Conservation (phyloP, 495 filamentous ascomycete genomes). For the Astrothelium subdiscretum region DNA sequence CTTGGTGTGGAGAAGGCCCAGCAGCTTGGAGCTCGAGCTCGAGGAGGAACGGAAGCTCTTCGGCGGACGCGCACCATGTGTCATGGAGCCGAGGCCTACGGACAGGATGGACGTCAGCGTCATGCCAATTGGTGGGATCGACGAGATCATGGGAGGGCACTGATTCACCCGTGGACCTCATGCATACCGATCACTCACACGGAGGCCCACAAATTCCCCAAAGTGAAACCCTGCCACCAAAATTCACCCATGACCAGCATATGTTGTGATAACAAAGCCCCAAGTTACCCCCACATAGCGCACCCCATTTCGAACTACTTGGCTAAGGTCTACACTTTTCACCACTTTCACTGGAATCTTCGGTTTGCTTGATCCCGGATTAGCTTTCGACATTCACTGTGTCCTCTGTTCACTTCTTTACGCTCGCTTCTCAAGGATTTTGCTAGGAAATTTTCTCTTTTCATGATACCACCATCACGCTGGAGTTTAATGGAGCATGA, state of each 20-base stretch:
- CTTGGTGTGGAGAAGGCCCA: neutral
- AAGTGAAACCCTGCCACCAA: neutral
- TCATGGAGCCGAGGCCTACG: neutral
- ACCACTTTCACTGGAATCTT: neutral
- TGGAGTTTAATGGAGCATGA: slow-evolving; percentile 3
- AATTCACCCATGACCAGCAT: too few relatives aligned
- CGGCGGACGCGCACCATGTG: neutral
- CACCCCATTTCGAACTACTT: neutral
- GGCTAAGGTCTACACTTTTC: too few relatives aligned
- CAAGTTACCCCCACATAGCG: neutral
- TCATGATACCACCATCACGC: slow-evolving; percentile 2
- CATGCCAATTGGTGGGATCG: neutral
- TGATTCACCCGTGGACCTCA: neutral
- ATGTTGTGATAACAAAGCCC: too few relatives aligned
- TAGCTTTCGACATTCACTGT: neutral
- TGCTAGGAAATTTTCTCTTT: neutral
- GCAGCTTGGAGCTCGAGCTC: neutral
- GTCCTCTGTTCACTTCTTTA: neutral
- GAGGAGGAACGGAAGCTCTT: neutral
- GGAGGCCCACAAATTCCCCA: neutral
- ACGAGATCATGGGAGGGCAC: neutral
- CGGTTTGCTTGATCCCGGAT: neutral
- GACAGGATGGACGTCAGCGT: neutral
- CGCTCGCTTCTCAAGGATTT: neutral
- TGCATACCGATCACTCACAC: neutral